Evolutionary conservation across 2,329 filamentous ascomycete genomes (phyloP), one percentile per base, ranked within the genome.

Genomic region (Clathrospora elynae): DNA sequence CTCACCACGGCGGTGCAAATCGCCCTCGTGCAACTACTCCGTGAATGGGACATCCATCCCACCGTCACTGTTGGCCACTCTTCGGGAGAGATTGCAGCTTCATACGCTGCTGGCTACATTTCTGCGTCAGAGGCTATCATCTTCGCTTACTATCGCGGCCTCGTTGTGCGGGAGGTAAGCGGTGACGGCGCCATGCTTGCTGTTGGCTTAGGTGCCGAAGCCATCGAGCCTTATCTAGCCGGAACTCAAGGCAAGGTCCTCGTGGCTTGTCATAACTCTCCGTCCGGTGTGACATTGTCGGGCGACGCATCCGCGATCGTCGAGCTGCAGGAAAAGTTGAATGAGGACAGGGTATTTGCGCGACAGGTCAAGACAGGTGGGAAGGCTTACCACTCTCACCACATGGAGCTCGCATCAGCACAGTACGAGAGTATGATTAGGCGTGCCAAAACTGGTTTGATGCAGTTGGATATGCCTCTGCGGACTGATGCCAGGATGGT

Each of bases 301-400:
- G 60, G 62, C 6, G 51, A 59, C 12, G 33, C 26, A 2, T 18
- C n/a, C 7, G 37, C 24, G 10, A 17, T 46, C 7, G 9, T 33
- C n/a, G 0, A 64, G 79, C 82, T 56, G 79, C 59, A 69, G 1
- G 71, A 52, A 20, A 8, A 10, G 5, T 23, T 56, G 1, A 14
- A 36, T 1, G 3, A 28, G 3, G 14, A 52, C 3, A 37, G 31
- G 3, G 17, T 53, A 6, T 59, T 55, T 28, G 38, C 29, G 17
- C 14, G 52, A 6, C 5, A 47, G 5, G 44, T 59, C 2, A 41
- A 51, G 14, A 58, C 51, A 4, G 54, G 53, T 7, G 53, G 55
- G 2, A 37, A 46, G 11, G 64, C 64, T 1, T 67, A 67, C 37
- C 62, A 67, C 33, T 64, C 61, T 1, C 37, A 53, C 18, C 55